Evolutionary conservation across 2,329 filamentous ascomycete species (phyloP).

Genomic region (Monascus ruber): DNA sequence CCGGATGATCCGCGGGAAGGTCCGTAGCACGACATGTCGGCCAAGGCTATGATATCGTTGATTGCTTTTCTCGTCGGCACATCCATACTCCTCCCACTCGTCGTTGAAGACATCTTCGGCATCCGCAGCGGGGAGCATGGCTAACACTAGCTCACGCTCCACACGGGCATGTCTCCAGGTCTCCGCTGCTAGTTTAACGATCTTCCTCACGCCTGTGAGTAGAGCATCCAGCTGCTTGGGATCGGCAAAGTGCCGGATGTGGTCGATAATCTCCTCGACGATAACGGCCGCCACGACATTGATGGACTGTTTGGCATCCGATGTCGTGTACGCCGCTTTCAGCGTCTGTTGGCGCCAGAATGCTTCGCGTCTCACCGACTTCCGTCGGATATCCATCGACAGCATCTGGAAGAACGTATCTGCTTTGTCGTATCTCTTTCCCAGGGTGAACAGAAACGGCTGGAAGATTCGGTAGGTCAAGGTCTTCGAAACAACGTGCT

Average conservation of each 20-base stretch:
- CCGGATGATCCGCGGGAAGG: conserved; percentile 43
- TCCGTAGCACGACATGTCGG: conserved; percentile 37
- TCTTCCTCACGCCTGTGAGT: conserved; percentile 39
- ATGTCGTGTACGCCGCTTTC: conserved; percentile 45
- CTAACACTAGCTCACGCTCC: conserved; percentile 44
- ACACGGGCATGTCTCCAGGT: conserved; percentile 48
- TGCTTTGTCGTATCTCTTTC: conserved; percentile 44
- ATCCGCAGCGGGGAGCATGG: conserved; percentile 36
- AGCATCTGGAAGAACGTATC: conserved; percentile 45
- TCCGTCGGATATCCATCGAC: conserved; percentile 45
- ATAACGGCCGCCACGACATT: conserved; percentile 45
- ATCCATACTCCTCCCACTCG: conserved; percentile 26
- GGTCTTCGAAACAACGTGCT: conserved; percentile 46
- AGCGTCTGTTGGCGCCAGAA: conserved; percentile 49
- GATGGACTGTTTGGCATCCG: conserved; percentile 45
- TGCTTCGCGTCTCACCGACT: conserved; percentile 45
- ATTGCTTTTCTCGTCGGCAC: conserved; percentile 8
- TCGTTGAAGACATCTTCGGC: conserved; percentile 24
- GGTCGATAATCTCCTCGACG: conserved; percentile 45
- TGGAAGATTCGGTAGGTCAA: conserved; percentile 46
- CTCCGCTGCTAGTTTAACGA: conserved; percentile 48
- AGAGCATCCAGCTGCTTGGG: conserved; percentile 41
- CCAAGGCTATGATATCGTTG: conserved; percentile 11
- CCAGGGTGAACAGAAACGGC: conserved; percentile 47
- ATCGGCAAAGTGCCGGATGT: conserved; percentile 43